Conservation (phyloP, 768 basidiomycete genomes). For the Boletus edulis region DNA sequence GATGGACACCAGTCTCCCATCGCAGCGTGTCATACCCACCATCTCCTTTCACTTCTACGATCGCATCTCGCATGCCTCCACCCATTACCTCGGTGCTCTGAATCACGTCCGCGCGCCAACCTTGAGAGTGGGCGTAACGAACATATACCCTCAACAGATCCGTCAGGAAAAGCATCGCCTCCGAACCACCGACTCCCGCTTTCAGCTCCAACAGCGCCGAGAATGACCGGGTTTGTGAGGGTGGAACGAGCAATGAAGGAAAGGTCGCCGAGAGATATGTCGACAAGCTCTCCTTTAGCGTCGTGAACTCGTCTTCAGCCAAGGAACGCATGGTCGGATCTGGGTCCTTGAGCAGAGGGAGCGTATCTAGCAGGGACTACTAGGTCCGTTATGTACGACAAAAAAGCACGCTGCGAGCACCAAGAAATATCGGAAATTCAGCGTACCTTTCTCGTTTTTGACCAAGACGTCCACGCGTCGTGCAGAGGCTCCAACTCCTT, state of each 20-base stretch:
- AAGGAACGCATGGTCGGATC: conserved; percentile 75
- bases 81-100: conserved; percentile 54
- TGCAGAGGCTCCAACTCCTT: conserved; percentile 70
- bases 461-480: conserved; percentile 67
- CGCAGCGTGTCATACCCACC: conserved; percentile 76
- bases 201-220: conserved; percentile 89
- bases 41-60: conserved; percentile 73
- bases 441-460: conserved; percentile 53
- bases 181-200: conserved; percentile 89
- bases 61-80: conserved; percentile 76
- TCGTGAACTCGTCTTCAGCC: conserved; percentile 62
- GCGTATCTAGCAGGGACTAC: conserved; percentile 68
- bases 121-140: conserved; percentile 49
- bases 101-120: conserved; percentile 64
- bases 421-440: neutral
- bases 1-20: conserved; percentile 95
- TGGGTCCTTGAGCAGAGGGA: conserved; percentile 61
- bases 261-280: conserved; percentile 42
- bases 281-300: conserved; percentile 37
- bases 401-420: neutral
- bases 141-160: conserved; percentile 84
- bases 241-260: conserved; percentile 71
- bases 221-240: conserved; percentile 60
- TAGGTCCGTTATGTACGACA: conserved; percentile 20
- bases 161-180: conserved; percentile 77